Evolutionary conservation across 1,284 basidiomycete genomes (phyloP), one percentile per base, ranked within the genome.

Genomic region (Stereum hirsutum): DNA sequence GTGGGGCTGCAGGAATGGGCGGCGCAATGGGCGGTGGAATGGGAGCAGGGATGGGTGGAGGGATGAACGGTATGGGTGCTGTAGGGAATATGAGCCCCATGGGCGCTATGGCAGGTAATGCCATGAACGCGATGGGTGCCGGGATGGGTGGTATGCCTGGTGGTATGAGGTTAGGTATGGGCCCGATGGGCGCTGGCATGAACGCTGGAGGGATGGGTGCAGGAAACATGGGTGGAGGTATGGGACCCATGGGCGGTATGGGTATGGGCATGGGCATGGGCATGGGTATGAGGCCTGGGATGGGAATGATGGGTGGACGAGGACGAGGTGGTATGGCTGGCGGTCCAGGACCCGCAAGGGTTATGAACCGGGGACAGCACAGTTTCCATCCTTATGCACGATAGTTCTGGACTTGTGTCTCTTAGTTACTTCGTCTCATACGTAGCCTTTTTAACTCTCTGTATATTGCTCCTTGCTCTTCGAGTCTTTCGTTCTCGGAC

Each of bases 371-470:
- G 20, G 77, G 77, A 52, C 74, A 76, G 49, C 73, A 78, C 49
- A 68, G 66, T 36, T 80, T 72, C 58, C 77, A 80, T 56, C 77
- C 77, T 14, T 80, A 80, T 54, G 68, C 77, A 35, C 70, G 77
- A 49, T 70, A 40, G 45, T 24, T 20, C 11, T 21, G 26, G 24
- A 14, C 17, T 25, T 15, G 10, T 39, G 14, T 24, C 7, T 27
- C 21, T n/a, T n/a, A n/a, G n/a, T n/a, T n/a, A n/a, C n/a, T n/a
- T n/a, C n/a, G n/a, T n/a, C n/a, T n/a, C n/a, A n/a, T n/a, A n/a
- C n/a, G n/a, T n/a, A n/a, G n/a, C n/a, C n/a, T n/a, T n/a, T n/a
- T n/a, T n/a, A n/a, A n/a, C n/a, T n/a, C n/a, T n/a, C n/a, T n/a
- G n/a, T n/a, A n/a, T n/a, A n/a, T n/a, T n/a, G n/a, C n/a, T n/a